Conservation (phyloP, 2,329 filamentous ascomycete genomes). For the Fusarium sambucinum region DNA sequence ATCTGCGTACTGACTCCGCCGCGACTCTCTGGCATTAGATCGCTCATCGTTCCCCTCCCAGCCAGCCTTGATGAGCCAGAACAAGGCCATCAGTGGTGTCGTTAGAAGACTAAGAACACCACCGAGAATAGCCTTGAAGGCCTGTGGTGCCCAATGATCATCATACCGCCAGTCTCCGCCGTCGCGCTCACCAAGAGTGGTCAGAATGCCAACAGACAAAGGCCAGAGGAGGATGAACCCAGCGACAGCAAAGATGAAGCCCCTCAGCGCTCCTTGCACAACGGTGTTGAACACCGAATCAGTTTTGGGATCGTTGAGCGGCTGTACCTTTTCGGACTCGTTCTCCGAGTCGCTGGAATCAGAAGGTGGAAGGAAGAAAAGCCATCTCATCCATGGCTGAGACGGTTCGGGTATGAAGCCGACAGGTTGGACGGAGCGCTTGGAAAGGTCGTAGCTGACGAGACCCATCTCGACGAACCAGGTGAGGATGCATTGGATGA, state of each 20-base stretch:
- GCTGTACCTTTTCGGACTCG: not conserved
- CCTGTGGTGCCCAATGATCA: conserved; percentile 59
- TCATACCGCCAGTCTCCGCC: conserved; percentile 60
- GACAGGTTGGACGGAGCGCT: conserved; percentile 60
- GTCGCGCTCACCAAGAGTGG: conserved; percentile 51
- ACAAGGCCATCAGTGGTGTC: conserved; percentile 61
- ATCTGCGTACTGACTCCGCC: conserved; percentile 8
- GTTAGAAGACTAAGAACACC: conserved; percentile 60
- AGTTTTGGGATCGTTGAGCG: conserved; percentile 1
- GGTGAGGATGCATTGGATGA: conserved; percentile 63
- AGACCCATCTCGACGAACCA: conserved; percentile 63
- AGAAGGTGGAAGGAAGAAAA: conserved; percentile 37
- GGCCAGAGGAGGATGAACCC: conserved; percentile 61
- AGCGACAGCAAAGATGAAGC: conserved; percentile 48
- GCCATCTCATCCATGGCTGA: conserved; percentile 55
- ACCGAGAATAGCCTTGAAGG: conserved; percentile 64
- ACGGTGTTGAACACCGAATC: conserved; percentile 29
- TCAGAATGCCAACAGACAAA: conserved; percentile 58
- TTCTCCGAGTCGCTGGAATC: not conserved
- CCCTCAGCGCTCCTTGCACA: conserved; percentile 48
- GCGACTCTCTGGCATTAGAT: conserved; percentile 15
- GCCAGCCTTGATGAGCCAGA: conserved; percentile 64
- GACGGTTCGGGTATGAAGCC: conserved; percentile 57
- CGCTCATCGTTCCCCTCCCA: conserved; percentile 52
- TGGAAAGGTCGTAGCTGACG: conserved; percentile 61